Conservation (phyloP, 1,284 basidiomycete species). For the Cryptococcus deneoformans region DNA sequence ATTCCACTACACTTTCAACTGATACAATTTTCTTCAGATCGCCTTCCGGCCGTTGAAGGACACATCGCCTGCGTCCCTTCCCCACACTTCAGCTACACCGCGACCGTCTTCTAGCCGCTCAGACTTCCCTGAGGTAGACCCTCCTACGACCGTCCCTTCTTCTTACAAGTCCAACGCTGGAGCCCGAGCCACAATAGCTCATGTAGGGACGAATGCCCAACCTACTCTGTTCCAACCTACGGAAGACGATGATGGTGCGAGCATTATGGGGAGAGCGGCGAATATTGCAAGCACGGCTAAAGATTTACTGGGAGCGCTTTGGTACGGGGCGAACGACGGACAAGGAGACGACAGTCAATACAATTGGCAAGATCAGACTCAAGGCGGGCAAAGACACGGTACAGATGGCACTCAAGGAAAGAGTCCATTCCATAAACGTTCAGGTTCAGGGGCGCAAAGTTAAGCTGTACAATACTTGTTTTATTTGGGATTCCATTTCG, state of each 20-base stretch:
- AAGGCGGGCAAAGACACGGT: neutral
- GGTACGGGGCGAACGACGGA: conserved; percentile 40
- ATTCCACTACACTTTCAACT: conserved; percentile 20
- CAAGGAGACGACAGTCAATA: neutral
- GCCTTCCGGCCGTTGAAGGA: conserved; percentile 43
- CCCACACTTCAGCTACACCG: conserved; percentile 28
- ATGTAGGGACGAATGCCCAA: conserved; percentile 33
- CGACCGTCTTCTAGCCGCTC: neutral
- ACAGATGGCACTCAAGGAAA: neutral
- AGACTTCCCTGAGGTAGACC: conserved; percentile 25
- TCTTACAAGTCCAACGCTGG: conserved; percentile 9
- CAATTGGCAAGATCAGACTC: neutral
- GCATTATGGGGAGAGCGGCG: conserved; percentile 46
- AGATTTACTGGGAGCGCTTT: conserved; percentile 49
- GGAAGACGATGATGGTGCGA: conserved; percentile 34
- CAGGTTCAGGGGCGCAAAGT: neutral
- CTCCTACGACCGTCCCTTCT: conserved; percentile 19
- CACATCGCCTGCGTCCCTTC: conserved; percentile 45
- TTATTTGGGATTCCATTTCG: too few relatives aligned
- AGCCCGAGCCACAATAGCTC: conserved; percentile 27
- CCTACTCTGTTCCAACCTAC: conserved; percentile 22
- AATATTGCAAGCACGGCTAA: conserved; percentile 51
- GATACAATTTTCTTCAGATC: conserved; percentile 29
- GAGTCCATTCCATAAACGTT: neutral
- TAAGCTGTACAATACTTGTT: too few relatives aligned